Percentiles rank a stretch among this genome's conserved stretches.
phyloP scores from a whole-genome alignment of 305 asterid genomes.

The Withania somnifera region DNA sequence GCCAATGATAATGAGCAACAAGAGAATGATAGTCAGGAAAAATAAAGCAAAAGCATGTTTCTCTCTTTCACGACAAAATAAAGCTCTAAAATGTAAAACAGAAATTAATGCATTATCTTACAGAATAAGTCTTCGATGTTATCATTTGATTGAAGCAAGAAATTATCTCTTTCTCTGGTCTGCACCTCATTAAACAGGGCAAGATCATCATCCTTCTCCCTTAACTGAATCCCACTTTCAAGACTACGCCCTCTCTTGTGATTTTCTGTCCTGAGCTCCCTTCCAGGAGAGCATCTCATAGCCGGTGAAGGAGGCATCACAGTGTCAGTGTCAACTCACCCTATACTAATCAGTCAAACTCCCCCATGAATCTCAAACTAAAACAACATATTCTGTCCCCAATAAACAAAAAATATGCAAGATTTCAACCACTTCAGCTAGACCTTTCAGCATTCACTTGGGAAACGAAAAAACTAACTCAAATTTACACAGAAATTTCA shows the following conservation, averaged over 20 bases:
- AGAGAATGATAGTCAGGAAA: constrained; percentile 3
- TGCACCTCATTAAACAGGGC: constrained; percentile 88
- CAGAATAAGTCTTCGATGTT: constrained; percentile 73
- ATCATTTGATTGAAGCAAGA: constrained; percentile 81
- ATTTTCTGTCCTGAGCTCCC: constrained; percentile 60
- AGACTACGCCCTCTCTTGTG: constrained; percentile 87
- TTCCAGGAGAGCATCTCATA: constrained; percentile 65
- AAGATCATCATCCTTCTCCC: constrained; percentile 78
- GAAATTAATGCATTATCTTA: constrained; percentile 27
- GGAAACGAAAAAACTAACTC: background rate
- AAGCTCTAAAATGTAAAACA: constrained; percentile 9
- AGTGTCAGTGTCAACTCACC: constrained; percentile 12
- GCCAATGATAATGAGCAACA: constrained; percentile 28
- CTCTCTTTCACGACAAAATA: constrained; percentile 4
- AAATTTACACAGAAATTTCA: background rate
- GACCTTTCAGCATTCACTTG: constrained; percentile 12
- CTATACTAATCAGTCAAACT: constrained; percentile 18
- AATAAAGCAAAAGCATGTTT: background rate
- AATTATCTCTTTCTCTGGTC: constrained; percentile 66
- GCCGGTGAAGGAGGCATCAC: constrained; percentile 90
- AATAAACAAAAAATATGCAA: constrained; percentile 5
- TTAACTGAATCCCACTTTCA: constrained; percentile 55
- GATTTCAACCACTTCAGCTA: background rate
- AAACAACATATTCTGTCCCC: constrained; percentile 17
- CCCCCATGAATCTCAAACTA: constrained; percentile 16